A percentile compares a stretch with the other conserved stretches of the same genome.
Evolutionary conservation across 1,139 yeast species (phyloP).

Genomic region (Yamadazyma membranifaciens): DNA sequence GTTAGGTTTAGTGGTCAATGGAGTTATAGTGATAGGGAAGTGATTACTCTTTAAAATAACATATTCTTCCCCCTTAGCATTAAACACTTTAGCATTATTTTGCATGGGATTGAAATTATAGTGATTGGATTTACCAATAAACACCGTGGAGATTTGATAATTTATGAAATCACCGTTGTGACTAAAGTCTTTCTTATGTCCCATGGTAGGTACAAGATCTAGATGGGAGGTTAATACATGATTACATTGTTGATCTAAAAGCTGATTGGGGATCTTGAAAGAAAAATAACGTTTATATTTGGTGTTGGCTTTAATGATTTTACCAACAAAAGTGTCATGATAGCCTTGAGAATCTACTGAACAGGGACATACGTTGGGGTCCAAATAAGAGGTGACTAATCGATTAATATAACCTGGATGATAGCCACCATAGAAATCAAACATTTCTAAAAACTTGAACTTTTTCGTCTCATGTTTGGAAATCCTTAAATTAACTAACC

Average conservation of each 20-base stretch:
- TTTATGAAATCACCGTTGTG: constrained; percentile 30
- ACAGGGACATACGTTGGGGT: constrained; percentile 17
- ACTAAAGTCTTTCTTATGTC: constrained; percentile 26
- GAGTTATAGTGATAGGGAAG: constrained; percentile 29
- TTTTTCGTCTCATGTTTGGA: constrained; percentile 6
- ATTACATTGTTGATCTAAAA: constrained; percentile 39
- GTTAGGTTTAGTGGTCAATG: constrained; percentile 6
- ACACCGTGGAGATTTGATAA: constrained; percentile 40
- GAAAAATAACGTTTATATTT: constrained; percentile 42
- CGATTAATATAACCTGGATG: constrained; percentile 31
- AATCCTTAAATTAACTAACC: constrained; percentile 17
- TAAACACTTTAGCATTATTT: constrained; percentile 28
- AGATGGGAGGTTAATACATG: constrained; percentile 36
- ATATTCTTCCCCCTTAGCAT: constrained; percentile 41
- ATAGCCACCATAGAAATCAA: constrained; percentile 43
- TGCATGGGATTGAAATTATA: constrained; percentile 22
- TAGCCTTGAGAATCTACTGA: constrained; percentile 23
- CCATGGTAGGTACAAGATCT: constrained; percentile 40
- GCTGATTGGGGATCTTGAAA: constrained; percentile 38
- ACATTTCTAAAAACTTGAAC: constrained; percentile 40
- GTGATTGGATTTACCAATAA: constrained; percentile 38
- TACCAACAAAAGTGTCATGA: constrained; percentile 23
- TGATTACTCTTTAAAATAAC: constrained; percentile 34
- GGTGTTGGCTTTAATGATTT: constrained; percentile 26
- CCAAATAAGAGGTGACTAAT: constrained; percentile 25